Evolutionary conservation across 805 yeast species (phyloP).

Genomic region (Metschnikowia chrysomelidarum): DNA sequence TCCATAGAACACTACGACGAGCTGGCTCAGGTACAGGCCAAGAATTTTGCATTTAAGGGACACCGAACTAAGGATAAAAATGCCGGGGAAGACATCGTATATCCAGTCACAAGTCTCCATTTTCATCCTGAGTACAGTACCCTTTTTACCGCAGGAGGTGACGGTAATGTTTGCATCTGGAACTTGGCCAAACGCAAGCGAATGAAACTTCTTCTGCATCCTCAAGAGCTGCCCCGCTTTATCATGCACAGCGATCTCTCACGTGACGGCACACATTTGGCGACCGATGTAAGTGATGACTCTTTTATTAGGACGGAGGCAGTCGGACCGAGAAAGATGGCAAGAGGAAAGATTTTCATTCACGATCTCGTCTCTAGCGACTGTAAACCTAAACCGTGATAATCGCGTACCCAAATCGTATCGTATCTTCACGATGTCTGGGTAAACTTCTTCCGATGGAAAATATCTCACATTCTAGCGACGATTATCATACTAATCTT

Average conservation of each 20-base stretch:
- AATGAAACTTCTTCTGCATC: constrained; percentile 31
- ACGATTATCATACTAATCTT: too few species aligned
- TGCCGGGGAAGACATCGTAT: constrained; percentile 47
- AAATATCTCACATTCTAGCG: too few species aligned
- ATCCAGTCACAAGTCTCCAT: constrained; percentile 49
- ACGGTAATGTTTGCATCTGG: constrained; percentile 51
- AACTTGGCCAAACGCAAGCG: constrained; percentile 45
- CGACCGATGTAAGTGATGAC: constrained; percentile 15
- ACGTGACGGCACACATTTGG: constrained; percentile 14
- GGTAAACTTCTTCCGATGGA: too few species aligned
- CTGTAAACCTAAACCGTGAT: constrained; percentile 11
- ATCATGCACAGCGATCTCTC: constrained; percentile 19
- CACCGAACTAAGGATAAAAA: constrained; percentile 50
- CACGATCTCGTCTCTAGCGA: constrained; percentile 11
- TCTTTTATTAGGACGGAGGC: constrained; percentile 7
- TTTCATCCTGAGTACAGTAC: constrained; percentile 38
- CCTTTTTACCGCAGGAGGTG: constrained; percentile 53
- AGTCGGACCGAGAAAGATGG: background rate
- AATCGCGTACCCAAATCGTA: too few species aligned
- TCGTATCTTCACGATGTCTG: too few species aligned
- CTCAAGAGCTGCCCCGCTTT: constrained; percentile 4
- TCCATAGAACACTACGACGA: constrained; percentile 68
- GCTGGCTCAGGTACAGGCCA: constrained; percentile 37
- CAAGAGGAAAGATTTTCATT: constrained; percentile 8
- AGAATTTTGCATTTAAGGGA: constrained; percentile 74